These are phyloP conservation scores for Wickerhamomyces sydowiorum DNA, from an alignment of 805 yeast genomes.

Conservation along the genomic window DNA sequence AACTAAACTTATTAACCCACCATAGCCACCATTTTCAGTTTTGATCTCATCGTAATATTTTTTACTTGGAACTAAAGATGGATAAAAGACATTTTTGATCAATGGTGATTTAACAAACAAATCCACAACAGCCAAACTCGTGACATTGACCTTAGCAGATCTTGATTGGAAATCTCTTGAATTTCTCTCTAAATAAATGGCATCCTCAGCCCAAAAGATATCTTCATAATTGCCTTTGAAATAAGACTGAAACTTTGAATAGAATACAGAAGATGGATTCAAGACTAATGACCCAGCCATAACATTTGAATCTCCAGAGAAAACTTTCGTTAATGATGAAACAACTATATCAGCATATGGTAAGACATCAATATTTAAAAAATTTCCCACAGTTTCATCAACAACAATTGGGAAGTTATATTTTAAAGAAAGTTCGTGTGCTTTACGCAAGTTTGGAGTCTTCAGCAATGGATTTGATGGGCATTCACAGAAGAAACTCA, in stretches of 20 bases:
- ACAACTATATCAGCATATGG: conserved; percentile 84
- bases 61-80: conserved; percentile 47
- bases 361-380: conserved; percentile 74
- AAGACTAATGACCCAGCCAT: conserved; percentile 89
- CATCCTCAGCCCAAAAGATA: conserved; percentile 89
- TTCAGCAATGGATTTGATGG: conserved; percentile 92
- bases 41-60: conserved; percentile 66
- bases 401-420: conserved; percentile 76
- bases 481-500: conserved; percentile 84
- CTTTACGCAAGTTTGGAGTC: conserved; percentile 69
- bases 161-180: conserved; percentile 81
- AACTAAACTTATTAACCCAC: conserved; percentile 74
- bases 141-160: conserved; percentile 46
- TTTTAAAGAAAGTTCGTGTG: conserved; percentile 60
- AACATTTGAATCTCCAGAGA: conserved; percentile 91
- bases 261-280: conserved; percentile 58
- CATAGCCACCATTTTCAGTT: conserved; percentile 77
- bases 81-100: conserved; percentile 67
- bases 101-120: conserved; percentile 42
- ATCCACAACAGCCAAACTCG: conserved; percentile 48
- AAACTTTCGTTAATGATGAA: conserved; percentile 84
- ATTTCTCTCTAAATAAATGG: conserved; percentile 85
- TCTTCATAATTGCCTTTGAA: conserved; percentile 61
- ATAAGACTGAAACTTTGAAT: conserved; percentile 41
- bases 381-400: conserved; percentile 94